A percentile compares a stretch with the other conserved stretches of the same genome.
Conservation (phyloP, 2,329 filamentous ascomycete species). For the Talaromyces funiculosus region DNA sequence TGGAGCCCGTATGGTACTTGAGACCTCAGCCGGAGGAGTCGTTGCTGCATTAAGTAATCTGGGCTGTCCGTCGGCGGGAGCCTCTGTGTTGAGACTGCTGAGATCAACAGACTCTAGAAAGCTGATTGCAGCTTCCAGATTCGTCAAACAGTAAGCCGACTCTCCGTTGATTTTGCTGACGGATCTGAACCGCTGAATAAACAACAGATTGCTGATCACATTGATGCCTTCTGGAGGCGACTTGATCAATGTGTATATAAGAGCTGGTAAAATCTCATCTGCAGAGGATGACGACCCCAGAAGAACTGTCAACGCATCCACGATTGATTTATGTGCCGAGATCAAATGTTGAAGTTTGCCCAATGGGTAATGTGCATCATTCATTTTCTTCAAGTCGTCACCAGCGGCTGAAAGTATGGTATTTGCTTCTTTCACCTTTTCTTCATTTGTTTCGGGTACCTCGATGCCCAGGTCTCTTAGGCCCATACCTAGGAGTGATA, state of each 20-base stretch:
- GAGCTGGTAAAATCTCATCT: constrained; percentile 92
- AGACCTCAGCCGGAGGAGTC: constrained; percentile 21
- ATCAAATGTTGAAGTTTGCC: constrained; percentile 88
- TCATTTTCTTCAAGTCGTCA: constrained; percentile 71
- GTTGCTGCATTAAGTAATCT: constrained; percentile 45
- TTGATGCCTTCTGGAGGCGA: constrained; percentile 79
- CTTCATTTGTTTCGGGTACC: constrained; percentile 55
- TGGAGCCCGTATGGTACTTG: constrained; percentile 22
- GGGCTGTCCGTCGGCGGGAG: constrained; percentile 61
- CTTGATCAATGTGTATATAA: constrained; percentile 94
- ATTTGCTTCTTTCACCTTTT: constrained; percentile 62
- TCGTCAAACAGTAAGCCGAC: constrained; percentile 92
- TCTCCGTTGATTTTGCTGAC: constrained; percentile 84
- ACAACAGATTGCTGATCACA: constrained; percentile 89
- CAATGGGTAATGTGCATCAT: constrained; percentile 76
- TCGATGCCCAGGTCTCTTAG: constrained; percentile 78
- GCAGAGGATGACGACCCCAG: constrained; percentile 76
- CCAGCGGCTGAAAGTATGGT: constrained; percentile 67
- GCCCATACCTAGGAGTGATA: constrained; percentile 87
- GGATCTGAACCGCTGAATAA: constrained; percentile 87
- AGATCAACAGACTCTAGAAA: constrained; percentile 95
- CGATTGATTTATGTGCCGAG: constrained; percentile 85
- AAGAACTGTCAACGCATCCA: constrained; percentile 69
- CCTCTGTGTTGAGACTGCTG: constrained; percentile 76
- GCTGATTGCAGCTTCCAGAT: constrained; percentile 87